Evolutionary conservation across 2,329 filamentous ascomycete genomes (phyloP).

Genomic region (Triangularia verruculosa): DNA sequence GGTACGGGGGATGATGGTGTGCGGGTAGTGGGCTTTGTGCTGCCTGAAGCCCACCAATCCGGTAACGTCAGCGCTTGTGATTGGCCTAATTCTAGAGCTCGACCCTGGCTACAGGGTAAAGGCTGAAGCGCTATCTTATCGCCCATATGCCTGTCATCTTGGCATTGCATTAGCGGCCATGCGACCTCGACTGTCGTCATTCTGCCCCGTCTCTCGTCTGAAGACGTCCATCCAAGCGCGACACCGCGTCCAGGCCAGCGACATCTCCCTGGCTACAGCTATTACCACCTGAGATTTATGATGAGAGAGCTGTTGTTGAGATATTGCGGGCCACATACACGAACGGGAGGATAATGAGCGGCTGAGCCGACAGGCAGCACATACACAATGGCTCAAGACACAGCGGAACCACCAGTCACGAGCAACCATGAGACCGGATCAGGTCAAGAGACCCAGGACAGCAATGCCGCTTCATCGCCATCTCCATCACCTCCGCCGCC

Average conservation of each 20-base stretch:
- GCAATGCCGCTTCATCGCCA: not conserved
- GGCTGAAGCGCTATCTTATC: conserved; percentile 24
- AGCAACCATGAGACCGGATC: conserved; percentile 7
- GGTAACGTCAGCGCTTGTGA: conserved; percentile 5
- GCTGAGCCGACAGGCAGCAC: conserved; percentile 9
- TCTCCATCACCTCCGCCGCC: conserved; percentile 24
- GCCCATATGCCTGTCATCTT: conserved; percentile 3
- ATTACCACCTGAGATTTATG: not conserved
- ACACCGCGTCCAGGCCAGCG: not conserved
- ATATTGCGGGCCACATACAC: not conserved
- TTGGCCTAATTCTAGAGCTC: conserved; percentile 14
- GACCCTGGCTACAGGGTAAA: conserved; percentile 17
- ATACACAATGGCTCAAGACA: conserved; percentile 25
- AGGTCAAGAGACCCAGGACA: not conserved
- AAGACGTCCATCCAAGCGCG: not conserved
- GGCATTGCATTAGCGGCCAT: conserved; percentile 7
- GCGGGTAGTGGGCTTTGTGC: not conserved
- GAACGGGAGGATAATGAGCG: conserved; percentile 22
- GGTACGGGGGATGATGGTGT: conserved; percentile 4
- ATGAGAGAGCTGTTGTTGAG: not conserved
- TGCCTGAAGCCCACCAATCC: conserved; percentile 1
- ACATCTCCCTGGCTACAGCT: not conserved
- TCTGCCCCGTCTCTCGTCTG: not conserved
- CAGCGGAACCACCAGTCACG: conserved; percentile 9
- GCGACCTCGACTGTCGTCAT: conserved; percentile 20